phyloP scores from a whole-genome alignment of 768 basidiomycete species.

The Boletus tylopilopsis region DNA sequence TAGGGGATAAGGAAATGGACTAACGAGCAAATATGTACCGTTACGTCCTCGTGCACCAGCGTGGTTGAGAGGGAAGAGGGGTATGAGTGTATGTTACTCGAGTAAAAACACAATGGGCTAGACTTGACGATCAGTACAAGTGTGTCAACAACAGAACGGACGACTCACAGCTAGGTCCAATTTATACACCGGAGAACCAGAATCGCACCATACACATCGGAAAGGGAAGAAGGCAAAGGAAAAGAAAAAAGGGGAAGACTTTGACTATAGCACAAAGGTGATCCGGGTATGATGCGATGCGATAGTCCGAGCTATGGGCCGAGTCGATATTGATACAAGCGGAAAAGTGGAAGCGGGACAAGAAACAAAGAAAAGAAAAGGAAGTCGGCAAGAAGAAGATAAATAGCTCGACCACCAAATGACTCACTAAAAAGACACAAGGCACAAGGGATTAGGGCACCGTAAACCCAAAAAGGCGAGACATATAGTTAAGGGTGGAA shows the following conservation, averaged over 20 bases:
- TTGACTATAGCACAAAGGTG: conserved; percentile 25
- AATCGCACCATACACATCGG: conserved; percentile 33
- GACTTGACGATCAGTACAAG: conserved; percentile 7
- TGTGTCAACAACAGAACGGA: not conserved
- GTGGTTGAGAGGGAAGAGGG: conserved; percentile 6
- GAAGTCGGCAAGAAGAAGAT: conserved; percentile 11
- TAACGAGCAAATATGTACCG: conserved; percentile 20
- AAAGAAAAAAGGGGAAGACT: not conserved
- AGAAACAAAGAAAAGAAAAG: not conserved
- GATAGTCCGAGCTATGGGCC: conserved; percentile 30
- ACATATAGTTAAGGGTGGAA: conserved; percentile 16
- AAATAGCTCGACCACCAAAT: conserved; percentile 17
- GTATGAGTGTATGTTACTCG: conserved; percentile 28
- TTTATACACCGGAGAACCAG: conserved; percentile 29
- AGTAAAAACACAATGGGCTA: conserved; percentile 27
- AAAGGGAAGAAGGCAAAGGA: not conserved
- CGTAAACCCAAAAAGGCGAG: conserved; percentile 19
- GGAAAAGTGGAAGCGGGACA: not conserved
- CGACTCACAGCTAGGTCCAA: conserved; percentile 26
- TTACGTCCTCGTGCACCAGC: conserved; percentile 20
- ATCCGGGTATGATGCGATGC: conserved; percentile 30
- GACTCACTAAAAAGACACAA: conserved; percentile 29
- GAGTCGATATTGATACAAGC: conserved; percentile 33
- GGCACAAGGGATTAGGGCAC: conserved; percentile 19
- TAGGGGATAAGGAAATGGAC: conserved; percentile 6